A percentile compares a stretch with the other conserved stretches of the same genome.
Evolutionary conservation across 2,329 filamentous ascomycete species (phyloP).

Genomic region (Westerdykella ornata): DNA sequence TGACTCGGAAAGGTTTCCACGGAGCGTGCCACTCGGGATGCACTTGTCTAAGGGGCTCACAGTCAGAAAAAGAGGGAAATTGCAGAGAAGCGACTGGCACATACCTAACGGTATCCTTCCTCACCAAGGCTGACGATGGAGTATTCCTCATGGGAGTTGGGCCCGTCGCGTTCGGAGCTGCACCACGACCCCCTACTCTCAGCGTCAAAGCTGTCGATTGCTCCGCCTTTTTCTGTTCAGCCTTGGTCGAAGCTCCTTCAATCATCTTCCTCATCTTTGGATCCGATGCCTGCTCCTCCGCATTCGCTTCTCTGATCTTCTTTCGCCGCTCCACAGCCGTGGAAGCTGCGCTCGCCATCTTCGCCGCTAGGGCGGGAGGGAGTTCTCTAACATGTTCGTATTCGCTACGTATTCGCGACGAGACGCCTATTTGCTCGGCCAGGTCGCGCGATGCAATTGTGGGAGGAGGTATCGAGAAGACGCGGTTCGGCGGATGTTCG

Average conservation of each 20-base stretch:
- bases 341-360: conserved; percentile 59
- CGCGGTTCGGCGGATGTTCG: conserved; percentile 36
- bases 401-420: conserved; percentile 60
- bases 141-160: conserved; percentile 47
- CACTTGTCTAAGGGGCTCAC: conserved; percentile 79
- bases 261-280: conserved; percentile 61
- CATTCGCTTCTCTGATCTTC: conserved; percentile 50
- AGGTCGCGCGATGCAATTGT: conserved; percentile 41
- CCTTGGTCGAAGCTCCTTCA: conserved; percentile 52
- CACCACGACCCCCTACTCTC: conserved; percentile 42
- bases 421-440: conserved; percentile 45
- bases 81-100: conserved; percentile 89
- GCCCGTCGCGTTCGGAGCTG: conserved; percentile 51
- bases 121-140: conserved; percentile 53
- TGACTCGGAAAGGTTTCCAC: conserved; percentile 97
- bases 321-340: conserved; percentile 57
- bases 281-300: conserved; percentile 45
- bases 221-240: conserved; percentile 38
- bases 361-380: conserved; percentile 70
- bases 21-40: conserved; percentile 95
- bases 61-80: conserved; percentile 96
- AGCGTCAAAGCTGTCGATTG: conserved; percentile 54
- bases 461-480: conserved; percentile 40
- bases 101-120: conserved; percentile 58
- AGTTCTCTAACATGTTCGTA: conserved; percentile 73